Evolutionary conservation across 768 basidiomycete species (phyloP), one percentile per base, ranked within the genome.

Genomic region (Hebeloma cylindrosporum): DNA sequence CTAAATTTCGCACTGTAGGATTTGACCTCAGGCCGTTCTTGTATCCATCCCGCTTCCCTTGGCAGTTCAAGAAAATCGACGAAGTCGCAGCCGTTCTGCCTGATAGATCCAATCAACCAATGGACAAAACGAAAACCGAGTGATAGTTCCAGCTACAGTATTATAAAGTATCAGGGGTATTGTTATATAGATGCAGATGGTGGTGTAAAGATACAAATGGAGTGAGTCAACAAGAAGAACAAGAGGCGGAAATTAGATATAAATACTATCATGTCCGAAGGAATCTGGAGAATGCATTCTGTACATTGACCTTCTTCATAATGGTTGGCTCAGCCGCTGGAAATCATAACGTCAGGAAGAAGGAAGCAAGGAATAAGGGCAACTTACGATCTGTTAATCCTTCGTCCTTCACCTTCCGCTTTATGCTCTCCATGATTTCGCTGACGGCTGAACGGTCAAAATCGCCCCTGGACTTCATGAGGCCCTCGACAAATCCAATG

Each of bases 61-160:
- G 91, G 85, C 96, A 99, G 62, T 99, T 96, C 69, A 84, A 73
- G 66, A 93, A 92, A 70, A 97, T 99, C 48, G 95, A 99, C 59
- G 82, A 83, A 47, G 75, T 91, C 4, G 92, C 89, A 5, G 85
- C 81, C 3, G 70, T 61, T 7, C 67, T 94, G 27, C 92, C 91
- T 1, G 86, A 92, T 59, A 75, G 79, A 51, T 85, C 87, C 3
- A 51, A 62, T 43, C 64, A 52, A 17, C 60, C 53, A 26, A 46
- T 45, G 23, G 72, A 75, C 48, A 74, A 75, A 54, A 53, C 71
- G 35, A 78, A 79, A 63, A 74, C 65, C 3, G 77, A 79, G 38
- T 79, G 56, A 39, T 22, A 45, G 10, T 25, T 26, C 14, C 18
- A 36, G 30, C 29, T 46, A 45, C 35, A 48, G 49, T 44, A 29